Evolutionary conservation across 2,329 filamentous ascomycete genomes (phyloP).

Genomic region (Aspergillus nomiae): DNA sequence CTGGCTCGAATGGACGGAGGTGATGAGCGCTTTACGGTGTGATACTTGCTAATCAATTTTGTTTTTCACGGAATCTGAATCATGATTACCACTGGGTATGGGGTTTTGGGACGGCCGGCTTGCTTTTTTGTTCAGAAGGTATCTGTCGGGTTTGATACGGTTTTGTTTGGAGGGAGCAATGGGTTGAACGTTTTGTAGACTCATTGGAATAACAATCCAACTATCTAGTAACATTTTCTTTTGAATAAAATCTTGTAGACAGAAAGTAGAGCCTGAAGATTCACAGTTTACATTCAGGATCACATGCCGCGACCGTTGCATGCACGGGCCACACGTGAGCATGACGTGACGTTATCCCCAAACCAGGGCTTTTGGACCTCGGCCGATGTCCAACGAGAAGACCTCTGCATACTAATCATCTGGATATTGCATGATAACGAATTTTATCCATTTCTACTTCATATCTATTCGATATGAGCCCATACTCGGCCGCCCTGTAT

Average conservation of each 20-base stretch:
- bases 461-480: not conserved
- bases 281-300: not conserved
- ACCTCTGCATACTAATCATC: constrained; percentile 2
- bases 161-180: not conserved
- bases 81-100: constrained; percentile 13
- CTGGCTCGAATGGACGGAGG: not conserved
- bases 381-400: not conserved
- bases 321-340: constrained; percentile 12
- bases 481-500: not conserved
- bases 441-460: not conserved
- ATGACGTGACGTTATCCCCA: constrained; percentile 17
- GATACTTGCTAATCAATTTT: constrained; percentile 16
- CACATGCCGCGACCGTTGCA: constrained; percentile 10
- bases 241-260: not conserved
- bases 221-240: not conserved
- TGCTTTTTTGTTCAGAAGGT: constrained; percentile 6
- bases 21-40: constrained; percentile 26
- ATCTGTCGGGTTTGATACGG: not conserved
- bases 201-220: constrained; percentile 1
- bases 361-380: constrained; percentile 4
- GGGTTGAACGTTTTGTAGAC: constrained; percentile 1
- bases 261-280: not conserved
- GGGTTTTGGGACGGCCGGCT: constrained; percentile 15
- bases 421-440: not conserved
- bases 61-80: constrained; percentile 7